Conservation (phyloP, 2,329 filamentous ascomycete genomes). For the Teratosphaeria viscida region DNA sequence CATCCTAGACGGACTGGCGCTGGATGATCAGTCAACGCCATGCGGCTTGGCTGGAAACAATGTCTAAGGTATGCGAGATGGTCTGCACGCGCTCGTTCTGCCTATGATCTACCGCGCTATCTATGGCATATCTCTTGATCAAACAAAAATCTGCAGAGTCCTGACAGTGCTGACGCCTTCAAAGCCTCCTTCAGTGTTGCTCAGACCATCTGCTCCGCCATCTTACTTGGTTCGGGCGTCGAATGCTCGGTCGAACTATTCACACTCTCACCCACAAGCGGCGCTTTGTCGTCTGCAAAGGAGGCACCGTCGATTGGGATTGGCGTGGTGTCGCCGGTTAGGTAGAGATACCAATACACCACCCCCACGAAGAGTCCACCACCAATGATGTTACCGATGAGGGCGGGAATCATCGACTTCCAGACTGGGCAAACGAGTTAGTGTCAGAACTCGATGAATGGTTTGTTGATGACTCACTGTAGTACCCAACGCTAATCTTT, state of each 20-base stretch:
- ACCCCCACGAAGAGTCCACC: constrained; percentile 53
- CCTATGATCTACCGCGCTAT: too few species aligned
- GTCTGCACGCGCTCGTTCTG: background rate
- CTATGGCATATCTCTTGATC: too few species aligned
- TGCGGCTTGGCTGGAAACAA: background rate
- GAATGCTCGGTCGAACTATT: background rate
- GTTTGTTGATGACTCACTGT: constrained; percentile 20
- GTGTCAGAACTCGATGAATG: background rate
- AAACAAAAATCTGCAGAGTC: too few species aligned
- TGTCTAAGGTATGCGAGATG: background rate
- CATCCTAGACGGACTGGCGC: too few species aligned
- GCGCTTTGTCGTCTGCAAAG: constrained; percentile 3
- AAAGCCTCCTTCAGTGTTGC: background rate
- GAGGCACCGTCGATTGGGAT: constrained; percentile 4
- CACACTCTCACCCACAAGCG: constrained; percentile 1
- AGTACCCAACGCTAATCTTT: constrained; percentile 37
- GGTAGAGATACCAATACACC: constrained; percentile 28
- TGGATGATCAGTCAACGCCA: background rate
- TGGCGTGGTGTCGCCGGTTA: constrained; percentile 1
- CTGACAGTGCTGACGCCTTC: background rate
- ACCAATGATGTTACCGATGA: constrained; percentile 45
- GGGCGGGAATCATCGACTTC: constrained; percentile 45
- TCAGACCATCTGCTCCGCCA: constrained; percentile 4
- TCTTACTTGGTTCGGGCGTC: background rate
- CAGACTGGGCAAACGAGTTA: constrained; percentile 29